phyloP scores from a whole-genome alignment of 1,284 basidiomycete species.

The Fomes fomentarius region DNA sequence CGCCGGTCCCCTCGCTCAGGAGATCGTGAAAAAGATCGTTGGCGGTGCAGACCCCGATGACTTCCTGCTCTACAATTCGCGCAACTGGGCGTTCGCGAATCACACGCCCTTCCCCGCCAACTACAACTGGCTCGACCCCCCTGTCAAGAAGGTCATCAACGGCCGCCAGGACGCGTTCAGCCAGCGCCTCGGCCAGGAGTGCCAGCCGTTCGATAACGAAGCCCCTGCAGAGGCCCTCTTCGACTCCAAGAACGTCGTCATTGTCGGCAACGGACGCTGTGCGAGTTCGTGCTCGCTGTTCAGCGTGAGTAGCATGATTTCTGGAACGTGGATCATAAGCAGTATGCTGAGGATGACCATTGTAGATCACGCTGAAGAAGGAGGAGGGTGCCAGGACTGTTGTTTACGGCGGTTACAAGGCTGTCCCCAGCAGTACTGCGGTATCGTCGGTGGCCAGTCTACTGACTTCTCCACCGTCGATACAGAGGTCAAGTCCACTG shows the following conservation, averaged over 20 bases:
- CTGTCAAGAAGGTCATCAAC: slow-evolving; percentile 46
- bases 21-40: slow-evolving; percentile 50
- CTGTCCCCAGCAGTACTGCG: slow-evolving; percentile 59
- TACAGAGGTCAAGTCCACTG: slow-evolving; percentile 58
- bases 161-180: slow-evolving; percentile 52
- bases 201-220: slow-evolving; percentile 51
- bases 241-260: slow-evolving; percentile 52
- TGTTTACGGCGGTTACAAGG: slow-evolving; percentile 56
- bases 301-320: slow-evolving; percentile 41
- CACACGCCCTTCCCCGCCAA: slow-evolving; percentile 45
- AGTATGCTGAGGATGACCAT: slow-evolving; percentile 4
- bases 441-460: slow-evolving; percentile 63
- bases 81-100: slow-evolving; percentile 54
- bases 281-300: slow-evolving; percentile 64
- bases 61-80: slow-evolving; percentile 51
- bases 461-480: slow-evolving; percentile 58
- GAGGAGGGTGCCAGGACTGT: slow-evolving; percentile 58
- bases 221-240: slow-evolving; percentile 53
- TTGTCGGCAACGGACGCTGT: slow-evolving; percentile 58
- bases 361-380: slow-evolving; percentile 63
- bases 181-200: slow-evolving; percentile 58
- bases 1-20: slow-evolving; percentile 52
- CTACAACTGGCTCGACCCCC: slow-evolving; percentile 51
- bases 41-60: slow-evolving; percentile 48
- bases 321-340: too few species aligned